phyloP scores from a whole-genome alignment of 2,329 filamentous ascomycete species.

The Orbilia brochopaga region DNA sequence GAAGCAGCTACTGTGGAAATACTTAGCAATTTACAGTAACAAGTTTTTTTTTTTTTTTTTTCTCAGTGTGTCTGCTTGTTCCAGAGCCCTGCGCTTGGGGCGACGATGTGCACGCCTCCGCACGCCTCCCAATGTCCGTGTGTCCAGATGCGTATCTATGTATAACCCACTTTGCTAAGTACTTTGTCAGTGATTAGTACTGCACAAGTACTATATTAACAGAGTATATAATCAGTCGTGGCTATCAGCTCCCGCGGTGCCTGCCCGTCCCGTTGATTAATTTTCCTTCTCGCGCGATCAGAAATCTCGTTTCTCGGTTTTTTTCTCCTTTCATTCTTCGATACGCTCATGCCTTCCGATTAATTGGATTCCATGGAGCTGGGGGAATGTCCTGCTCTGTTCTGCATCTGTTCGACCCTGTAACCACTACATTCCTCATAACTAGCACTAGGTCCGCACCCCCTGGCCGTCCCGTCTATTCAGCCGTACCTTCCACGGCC shows the following conservation, averaged over 20 bases:
- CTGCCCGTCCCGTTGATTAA: neutral
- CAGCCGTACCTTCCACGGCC: too few species aligned
- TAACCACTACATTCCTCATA: too few species aligned
- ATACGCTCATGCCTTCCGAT: neutral
- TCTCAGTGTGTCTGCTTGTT: too few species aligned
- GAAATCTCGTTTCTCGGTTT: neutral
- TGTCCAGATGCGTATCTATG: neutral
- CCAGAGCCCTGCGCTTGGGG: neutral
- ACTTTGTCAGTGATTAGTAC: neutral
- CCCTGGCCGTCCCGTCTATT: too few species aligned
- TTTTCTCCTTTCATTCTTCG: neutral
- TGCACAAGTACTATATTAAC: too few species aligned
- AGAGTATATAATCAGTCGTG: too few species aligned
- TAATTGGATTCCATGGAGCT: neutral
- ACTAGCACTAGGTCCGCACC: too few species aligned
- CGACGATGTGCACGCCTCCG: neutral
- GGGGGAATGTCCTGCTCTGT: neutral
- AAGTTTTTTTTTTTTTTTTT: too few species aligned
- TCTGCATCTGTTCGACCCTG: neutral
- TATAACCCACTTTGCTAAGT: neutral
- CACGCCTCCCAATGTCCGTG: constrained; percentile 4
- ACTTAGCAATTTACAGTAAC: too few species aligned
- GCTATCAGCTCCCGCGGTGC: too few species aligned
- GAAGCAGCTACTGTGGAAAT: too few species aligned
- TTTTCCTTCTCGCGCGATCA: neutral